Percentiles rank a stretch among this genome's conserved stretches.
Evolutionary conservation across 1,139 yeast species (phyloP).

Genomic region (Candida mesenterica): DNA sequence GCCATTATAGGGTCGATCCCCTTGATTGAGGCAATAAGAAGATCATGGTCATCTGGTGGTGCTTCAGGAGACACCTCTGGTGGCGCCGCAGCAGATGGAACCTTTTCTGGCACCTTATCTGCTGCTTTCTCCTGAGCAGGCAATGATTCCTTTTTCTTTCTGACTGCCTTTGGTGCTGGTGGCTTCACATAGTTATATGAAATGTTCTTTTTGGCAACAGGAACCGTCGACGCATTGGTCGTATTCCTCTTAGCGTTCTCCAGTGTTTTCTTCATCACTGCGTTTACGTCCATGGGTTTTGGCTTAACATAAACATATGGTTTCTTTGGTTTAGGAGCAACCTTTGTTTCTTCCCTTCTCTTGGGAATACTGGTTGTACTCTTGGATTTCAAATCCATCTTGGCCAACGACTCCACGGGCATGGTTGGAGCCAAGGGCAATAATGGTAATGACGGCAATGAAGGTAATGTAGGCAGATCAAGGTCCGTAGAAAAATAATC

Average conservation of each 20-base stretch:
- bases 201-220: constrained; percentile 19
- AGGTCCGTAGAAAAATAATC: constrained; percentile 11
- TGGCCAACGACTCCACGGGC: constrained; percentile 3
- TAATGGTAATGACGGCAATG: no score
- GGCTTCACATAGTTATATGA: constrained; percentile 28
- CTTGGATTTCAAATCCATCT: constrained; percentile 1
- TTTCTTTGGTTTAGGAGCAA: background rate
- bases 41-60: constrained; percentile 43
- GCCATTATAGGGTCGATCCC: constrained; percentile 45
- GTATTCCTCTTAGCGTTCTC: no score
- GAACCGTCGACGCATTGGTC: no score
- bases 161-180: constrained; percentile 7
- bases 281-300: constrained; percentile 37
- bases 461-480: background rate
- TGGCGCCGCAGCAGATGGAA: constrained; percentile 5
- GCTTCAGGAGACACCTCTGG: constrained; percentile 16
- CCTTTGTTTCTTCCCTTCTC: background rate
- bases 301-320: constrained; percentile 39
- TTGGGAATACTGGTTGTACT: background rate
- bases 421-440: background rate
- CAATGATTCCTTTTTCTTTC: constrained; percentile 6
- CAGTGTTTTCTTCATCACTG: constrained; percentile 30
- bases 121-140: constrained; percentile 6
- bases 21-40: constrained; percentile 33
- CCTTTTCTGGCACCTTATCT: background rate